phyloP scores from a whole-genome alignment of 331 rosid species.

The Malus hybrid region DNA sequence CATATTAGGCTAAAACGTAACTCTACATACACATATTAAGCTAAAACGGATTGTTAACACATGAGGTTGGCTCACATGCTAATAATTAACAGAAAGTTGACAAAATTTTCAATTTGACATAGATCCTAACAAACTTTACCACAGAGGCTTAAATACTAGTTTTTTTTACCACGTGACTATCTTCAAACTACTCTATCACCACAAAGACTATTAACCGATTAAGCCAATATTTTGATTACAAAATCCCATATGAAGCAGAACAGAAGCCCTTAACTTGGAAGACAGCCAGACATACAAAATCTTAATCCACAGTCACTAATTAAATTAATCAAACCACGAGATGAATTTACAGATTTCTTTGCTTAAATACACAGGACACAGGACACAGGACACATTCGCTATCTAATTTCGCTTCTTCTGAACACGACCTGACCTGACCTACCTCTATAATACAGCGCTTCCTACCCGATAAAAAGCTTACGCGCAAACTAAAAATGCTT shows the following conservation, averaged over 20 bases:
- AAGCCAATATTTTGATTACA: too few species aligned
- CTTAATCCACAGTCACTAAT: neutral
- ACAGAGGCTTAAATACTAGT: too few species aligned
- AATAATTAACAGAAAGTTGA: too few species aligned
- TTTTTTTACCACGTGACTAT: too few species aligned
- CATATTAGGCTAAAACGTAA: too few species aligned
- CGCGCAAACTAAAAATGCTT: conserved; percentile 39
- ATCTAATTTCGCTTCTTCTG: conserved; percentile 28
- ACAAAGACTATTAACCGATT: too few species aligned
- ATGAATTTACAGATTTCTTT: conserved; percentile 10
- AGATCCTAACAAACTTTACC: too few species aligned
- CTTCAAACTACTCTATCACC: too few species aligned
- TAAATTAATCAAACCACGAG: neutral
- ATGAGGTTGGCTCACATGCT: too few species aligned
- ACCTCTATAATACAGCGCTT: conserved; percentile 15
- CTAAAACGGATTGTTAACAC: too few species aligned
- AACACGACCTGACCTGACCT: conserved; percentile 4
- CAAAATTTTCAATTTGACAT: too few species aligned
- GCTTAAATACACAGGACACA: conserved; percentile 10
- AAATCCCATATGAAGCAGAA: neutral
- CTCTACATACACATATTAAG: too few species aligned
- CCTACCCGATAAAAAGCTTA: conserved; percentile 20
- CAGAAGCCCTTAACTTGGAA: neutral
- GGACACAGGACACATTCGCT: neutral
- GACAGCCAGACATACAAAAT: neutral